Evolutionary conservation across 805 yeast species (phyloP), one percentile per base, ranked within the genome.

Genomic region (Brettanomyces bruxellensis): DNA sequence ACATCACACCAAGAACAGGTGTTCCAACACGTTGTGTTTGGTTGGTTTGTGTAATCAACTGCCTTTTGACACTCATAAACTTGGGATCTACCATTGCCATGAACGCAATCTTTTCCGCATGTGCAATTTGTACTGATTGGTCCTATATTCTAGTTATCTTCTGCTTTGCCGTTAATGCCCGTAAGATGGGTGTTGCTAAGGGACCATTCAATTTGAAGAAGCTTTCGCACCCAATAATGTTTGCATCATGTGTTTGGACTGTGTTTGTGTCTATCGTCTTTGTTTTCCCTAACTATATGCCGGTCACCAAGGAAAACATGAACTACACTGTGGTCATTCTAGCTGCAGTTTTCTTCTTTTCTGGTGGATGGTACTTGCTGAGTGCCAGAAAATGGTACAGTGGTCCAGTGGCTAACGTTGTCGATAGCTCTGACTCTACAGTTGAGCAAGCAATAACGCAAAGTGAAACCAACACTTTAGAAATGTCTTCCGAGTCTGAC

Each of bases 361-460:
- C 69, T 40, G 65, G 69, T 45, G 59, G 62, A 9, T 78, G 78
- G 75, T 78, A 66, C 55, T 48, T 59, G 11, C 52, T 71, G 6
- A 76, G 67, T 54, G 83, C 81, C 39, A 69, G 59, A 49, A 73
- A 73, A 47, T 75, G 79, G 79, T 78, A 76, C 64, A 57, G 55
- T 41, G 83, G 83, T 46, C 82, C 82, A 8, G 67, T 70, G 51
- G 60, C 71, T 46, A 76, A 74, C 54, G 58, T 74, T 49, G 75
- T 70, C 50, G 65, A 58, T 9, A 64, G 57, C 38, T 58, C 56
- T 40, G 59, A 48, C 23, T 50, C 49, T 4, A 51, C 51, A 9
- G 44, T 58, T 13, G 54, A 53, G 41, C 46, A 54, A 30, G 45
- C 38, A 8, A 12, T 37, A 8, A 28, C 38, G 8, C 18, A 35